Evolutionary conservation across 2,329 filamentous ascomycete species (phyloP).

Genomic region (Truncatella angustata): DNA sequence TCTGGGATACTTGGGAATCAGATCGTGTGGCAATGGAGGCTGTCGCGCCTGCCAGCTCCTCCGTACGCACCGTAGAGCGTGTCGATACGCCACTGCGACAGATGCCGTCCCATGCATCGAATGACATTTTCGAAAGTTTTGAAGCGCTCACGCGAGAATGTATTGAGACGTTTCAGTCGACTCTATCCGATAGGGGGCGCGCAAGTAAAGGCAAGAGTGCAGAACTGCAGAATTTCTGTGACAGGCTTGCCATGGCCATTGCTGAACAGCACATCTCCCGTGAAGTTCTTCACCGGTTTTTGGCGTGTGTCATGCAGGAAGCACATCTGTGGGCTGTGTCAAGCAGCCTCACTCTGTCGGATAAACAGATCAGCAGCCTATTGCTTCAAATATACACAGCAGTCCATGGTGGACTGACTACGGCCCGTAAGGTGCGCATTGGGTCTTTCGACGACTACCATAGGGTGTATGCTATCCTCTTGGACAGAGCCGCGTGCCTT

Average conservation of each 20-base stretch:
- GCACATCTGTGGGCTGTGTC: no score
- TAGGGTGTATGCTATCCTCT: slow-evolving; percentile 17
- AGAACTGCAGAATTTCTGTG: slow-evolving; percentile 21
- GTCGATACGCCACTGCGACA: background rate
- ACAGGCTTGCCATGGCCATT: slow-evolving; percentile 18
- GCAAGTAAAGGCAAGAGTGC: background rate
- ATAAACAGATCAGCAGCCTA: background rate
- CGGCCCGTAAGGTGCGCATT: background rate
- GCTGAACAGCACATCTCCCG: background rate
- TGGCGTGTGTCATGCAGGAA: background rate
- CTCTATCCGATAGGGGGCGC: no score
- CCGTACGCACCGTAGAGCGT: background rate
- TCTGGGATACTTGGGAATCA: no score
- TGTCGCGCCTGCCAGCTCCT: background rate
- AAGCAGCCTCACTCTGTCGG: background rate
- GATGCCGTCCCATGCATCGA: background rate
- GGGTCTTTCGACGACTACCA: background rate
- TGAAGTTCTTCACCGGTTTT: background rate
- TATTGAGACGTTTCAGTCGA: no score
- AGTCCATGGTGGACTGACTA: background rate
- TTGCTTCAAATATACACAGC: slow-evolving; percentile 4
- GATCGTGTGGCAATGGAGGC: background rate
- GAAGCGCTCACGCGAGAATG: background rate
- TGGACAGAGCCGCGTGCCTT: slow-evolving; percentile 20
- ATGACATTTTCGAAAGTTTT: background rate